phyloP scores from a whole-genome alignment of 345 rosid species.

The Pistacia atlantica region DNA sequence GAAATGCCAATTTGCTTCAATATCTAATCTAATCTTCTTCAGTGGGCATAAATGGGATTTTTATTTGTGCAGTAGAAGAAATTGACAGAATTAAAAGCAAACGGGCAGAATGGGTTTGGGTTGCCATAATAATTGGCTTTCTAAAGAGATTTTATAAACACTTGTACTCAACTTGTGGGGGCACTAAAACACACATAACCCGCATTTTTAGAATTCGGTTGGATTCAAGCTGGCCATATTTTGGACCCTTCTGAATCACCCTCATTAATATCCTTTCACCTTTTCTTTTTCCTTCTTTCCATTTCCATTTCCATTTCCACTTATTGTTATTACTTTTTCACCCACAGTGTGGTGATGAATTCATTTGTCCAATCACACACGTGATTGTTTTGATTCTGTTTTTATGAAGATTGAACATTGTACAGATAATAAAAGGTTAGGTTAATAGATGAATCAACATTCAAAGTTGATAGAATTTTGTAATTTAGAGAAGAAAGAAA shows the following conservation, averaged over 20 bases:
- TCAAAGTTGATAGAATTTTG: neutral
- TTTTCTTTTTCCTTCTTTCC: neutral
- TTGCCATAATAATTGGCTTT: neutral
- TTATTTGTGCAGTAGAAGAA: neutral
- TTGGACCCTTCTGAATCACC: slow-evolving; percentile 22
- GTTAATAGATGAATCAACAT: slow-evolving; percentile 5
- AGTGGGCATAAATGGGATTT: neutral
- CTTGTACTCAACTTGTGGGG: neutral
- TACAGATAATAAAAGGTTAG: no score
- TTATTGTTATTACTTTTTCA: neutral
- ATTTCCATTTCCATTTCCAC: no score
- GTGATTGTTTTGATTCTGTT: neutral
- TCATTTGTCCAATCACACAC: neutral
- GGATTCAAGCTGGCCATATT: slow-evolving; percentile 6
- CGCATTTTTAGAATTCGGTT: slow-evolving; percentile 22
- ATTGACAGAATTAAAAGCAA: neutral
- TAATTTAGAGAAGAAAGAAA: no score
- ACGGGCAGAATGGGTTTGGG: neutral
- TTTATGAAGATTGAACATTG: neutral
- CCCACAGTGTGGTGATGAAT: neutral
- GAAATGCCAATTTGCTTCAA: neutral
- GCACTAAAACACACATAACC: slow-evolving; percentile 3
- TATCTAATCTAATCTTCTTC: no score
- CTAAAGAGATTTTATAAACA: neutral
- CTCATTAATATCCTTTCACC: slow-evolving; percentile 4